Conservation (phyloP, 345 rosid genomes). For the Viola odorata region DNA sequence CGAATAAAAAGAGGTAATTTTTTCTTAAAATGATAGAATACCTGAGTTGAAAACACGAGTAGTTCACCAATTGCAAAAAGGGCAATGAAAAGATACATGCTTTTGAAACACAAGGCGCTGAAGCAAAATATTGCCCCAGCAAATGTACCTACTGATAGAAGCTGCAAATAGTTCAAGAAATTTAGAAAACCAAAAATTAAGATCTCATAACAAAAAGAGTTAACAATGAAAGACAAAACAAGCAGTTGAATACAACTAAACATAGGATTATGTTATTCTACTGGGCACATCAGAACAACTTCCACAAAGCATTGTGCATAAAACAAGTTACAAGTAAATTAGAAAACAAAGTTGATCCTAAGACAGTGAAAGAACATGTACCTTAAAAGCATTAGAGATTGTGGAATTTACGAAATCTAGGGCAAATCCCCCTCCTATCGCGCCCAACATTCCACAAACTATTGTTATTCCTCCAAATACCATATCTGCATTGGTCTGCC, state of each 20-base stretch:
- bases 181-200: neutral
- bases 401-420: conserved; percentile 67
- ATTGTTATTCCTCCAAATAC: conserved; percentile 89
- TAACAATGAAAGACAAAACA: neutral
- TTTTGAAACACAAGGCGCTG: conserved; percentile 71
- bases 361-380: conserved; percentile 19
- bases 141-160: conserved; percentile 66
- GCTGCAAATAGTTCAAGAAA: conserved; percentile 42
- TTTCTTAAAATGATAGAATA: conserved; percentile 14
- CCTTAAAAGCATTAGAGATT: conserved; percentile 92
- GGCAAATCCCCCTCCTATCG: conserved; percentile 66
- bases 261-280: no score
- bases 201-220: neutral
- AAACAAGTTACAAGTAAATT: no score
- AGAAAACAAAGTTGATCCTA: no score
- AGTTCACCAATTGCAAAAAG: conserved; percentile 81
- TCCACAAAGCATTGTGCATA: no score
- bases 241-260: neutral
- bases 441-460: conserved; percentile 76
- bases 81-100: conserved; percentile 76
- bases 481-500: conserved; percentile 77
- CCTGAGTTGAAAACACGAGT: conserved; percentile 88
- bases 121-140: conserved; percentile 78
- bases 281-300: no score
- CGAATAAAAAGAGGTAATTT: neutral